Base-by-base conservation (phyloP, 1,284 basidiomycete species). In the Fomitopsis schrenkii region DNA sequence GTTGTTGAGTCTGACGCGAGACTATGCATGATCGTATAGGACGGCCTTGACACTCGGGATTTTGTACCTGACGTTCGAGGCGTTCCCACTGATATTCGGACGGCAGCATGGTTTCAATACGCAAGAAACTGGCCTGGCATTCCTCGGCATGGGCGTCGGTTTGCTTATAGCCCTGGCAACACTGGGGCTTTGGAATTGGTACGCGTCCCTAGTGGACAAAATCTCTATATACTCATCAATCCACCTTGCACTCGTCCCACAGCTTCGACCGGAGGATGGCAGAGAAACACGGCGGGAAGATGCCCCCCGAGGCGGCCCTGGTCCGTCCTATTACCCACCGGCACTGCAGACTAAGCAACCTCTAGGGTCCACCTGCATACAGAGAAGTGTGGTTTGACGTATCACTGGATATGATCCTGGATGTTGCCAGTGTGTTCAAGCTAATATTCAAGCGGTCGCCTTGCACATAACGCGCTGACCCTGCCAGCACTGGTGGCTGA, bases 291-390 rank as follows among this genome's bases (percentile, higher is more conserved):
- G 74, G 77, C 12, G 88, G 86, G 0, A 67, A 76, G 56, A 79
- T 85, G 0, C 88, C 89, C 0, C 90, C 91, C 0, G 93, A 95
- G n/a, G n/a, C n/a, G n/a, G n/a, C n/a, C n/a, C n/a, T n/a, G n/a
- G n/a, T n/a, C n/a, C n/a, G n/a, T n/a, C n/a, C n/a, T n/a, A n/a
- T n/a, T n/a, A n/a, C n/a, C n/a, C n/a, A n/a, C n/a, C n/a, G n/a
- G n/a, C n/a, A n/a, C n/a, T n/a, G n/a, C n/a, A n/a, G n/a, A n/a
- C n/a, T n/a, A n/a, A n/a, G n/a, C n/a, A n/a, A n/a, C n/a, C n/a
- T n/a, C n/a, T n/a, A n/a, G n/a, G n/a, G n/a, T n/a, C n/a, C n/a
- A n/a, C n/a, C n/a, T n/a, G n/a, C n/a, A n/a, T n/a, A n/a, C n/a
- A n/a, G n/a, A n/a, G n/a, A n/a, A n/a, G n/a, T n/a, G n/a, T n/a